Percentiles rank a stretch among this genome's conserved stretches.
These are phyloP conservation scores for Cystobasidium sp. DNA, from an alignment of 1,284 basidiomycete species.

Conservation along the genomic window DNA sequence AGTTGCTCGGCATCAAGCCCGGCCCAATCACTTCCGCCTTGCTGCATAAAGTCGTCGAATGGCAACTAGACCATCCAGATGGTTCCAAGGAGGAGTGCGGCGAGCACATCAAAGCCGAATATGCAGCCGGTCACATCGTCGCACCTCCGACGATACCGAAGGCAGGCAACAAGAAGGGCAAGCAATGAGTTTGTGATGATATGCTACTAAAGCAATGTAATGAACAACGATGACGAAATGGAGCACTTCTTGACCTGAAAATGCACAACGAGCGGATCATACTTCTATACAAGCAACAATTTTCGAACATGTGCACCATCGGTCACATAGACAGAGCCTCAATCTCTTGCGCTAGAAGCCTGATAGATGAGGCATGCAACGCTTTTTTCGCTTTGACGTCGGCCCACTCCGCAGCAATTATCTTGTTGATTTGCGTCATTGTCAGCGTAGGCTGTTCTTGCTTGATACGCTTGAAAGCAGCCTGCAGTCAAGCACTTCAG, in stretches of 20 bases:
- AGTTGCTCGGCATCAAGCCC: slow-evolving; percentile 64
- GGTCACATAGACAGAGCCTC: not conserved
- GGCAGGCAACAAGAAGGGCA: slow-evolving; percentile 23
- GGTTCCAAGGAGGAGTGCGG: slow-evolving; percentile 69
- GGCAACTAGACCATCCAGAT: slow-evolving; percentile 78
- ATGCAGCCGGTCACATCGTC: slow-evolving; percentile 18
- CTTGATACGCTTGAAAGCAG: slow-evolving; percentile 38
- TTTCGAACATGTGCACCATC: no score
- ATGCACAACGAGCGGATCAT: not conserved
- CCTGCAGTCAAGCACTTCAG: not conserved
- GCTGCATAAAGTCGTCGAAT: slow-evolving; percentile 70
- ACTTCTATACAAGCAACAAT: slow-evolving; percentile 15
- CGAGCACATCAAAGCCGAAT: slow-evolving; percentile 68
- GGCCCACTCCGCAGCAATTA: slow-evolving; percentile 38
- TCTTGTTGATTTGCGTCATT: slow-evolving; percentile 42
- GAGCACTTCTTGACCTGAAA: no score
- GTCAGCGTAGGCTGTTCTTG: slow-evolving; percentile 16
- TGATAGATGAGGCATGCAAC: not conserved
- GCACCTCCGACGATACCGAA: slow-evolving; percentile 17
- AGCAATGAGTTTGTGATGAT: not conserved
- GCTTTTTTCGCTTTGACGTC: slow-evolving; percentile 15
- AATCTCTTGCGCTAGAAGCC: slow-evolving; percentile 5
- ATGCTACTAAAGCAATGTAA: not conserved
- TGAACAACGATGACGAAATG: not conserved
- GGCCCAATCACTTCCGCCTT: slow-evolving; percentile 70